Conservation (phyloP, 1,284 basidiomycete genomes). For the Ceratobasidium theobromae region DNA sequence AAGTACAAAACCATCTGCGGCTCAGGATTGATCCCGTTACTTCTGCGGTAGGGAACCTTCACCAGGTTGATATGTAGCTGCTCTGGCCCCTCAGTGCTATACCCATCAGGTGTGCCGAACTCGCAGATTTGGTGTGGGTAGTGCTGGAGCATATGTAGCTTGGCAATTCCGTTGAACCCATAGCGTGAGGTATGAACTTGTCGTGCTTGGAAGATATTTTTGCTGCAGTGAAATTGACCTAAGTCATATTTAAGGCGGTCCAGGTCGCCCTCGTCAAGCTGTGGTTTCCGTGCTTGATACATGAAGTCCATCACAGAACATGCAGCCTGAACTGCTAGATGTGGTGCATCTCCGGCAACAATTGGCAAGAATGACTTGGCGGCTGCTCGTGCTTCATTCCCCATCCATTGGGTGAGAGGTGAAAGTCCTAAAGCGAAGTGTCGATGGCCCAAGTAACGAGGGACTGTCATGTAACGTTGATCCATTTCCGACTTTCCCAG, state of each 20-base stretch:
- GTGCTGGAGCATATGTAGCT: slow-evolving; percentile 30
- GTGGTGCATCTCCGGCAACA: background rate
- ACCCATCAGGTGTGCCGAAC: slow-evolving; percentile 34
- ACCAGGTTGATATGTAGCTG: slow-evolving; percentile 19
- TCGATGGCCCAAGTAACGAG: background rate
- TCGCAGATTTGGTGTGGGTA: slow-evolving; percentile 16
- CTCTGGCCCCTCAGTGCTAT: slow-evolving; percentile 33
- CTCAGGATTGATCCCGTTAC: no score
- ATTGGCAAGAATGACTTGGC: slow-evolving; percentile 1
- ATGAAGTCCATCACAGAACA: slow-evolving; percentile 45
- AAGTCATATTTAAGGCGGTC: slow-evolving; percentile 19
- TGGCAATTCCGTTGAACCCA: slow-evolving; percentile 37
- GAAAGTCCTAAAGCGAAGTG: slow-evolving; percentile 32
- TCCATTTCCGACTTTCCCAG: slow-evolving; percentile 30
- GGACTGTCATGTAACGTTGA: slow-evolving; percentile 15
- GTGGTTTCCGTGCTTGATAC: slow-evolving; percentile 30
- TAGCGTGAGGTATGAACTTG: slow-evolving; percentile 1
- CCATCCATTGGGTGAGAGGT: slow-evolving; percentile 19
- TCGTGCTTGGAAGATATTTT: slow-evolving; percentile 32
- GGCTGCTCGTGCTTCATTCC: slow-evolving; percentile 25
- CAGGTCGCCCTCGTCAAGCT: slow-evolving; percentile 9
- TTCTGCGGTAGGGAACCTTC: no score
- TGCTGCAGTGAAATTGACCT: background rate
- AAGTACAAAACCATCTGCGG: no score
- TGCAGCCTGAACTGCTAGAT: slow-evolving; percentile 33